phyloP scores from a whole-genome alignment of 352 stramenopile species.

The Pelagophyceae sp. region DNA sequence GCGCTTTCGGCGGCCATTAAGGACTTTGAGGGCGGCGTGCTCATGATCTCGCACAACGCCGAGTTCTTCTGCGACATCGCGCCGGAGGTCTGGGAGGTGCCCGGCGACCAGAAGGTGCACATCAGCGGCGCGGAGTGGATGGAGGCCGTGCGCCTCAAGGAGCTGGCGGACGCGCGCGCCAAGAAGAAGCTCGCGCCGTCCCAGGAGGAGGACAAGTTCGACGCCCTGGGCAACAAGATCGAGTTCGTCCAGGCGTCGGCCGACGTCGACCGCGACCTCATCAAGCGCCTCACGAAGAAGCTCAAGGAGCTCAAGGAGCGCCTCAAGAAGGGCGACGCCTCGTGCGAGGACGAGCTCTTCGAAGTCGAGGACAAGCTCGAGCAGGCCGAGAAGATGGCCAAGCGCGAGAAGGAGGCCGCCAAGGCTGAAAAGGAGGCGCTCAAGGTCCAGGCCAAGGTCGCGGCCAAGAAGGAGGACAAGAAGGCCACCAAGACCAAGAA shows the following conservation, averaged over 20 bases:
- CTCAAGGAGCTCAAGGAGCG: constrained; percentile 19
- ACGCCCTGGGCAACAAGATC: constrained; percentile 15
- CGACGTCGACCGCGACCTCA: constrained; percentile 9
- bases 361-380: constrained; percentile 8
- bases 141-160: constrained; percentile 52
- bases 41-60: constrained; percentile 68
- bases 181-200: constrained; percentile 14
- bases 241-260: neutral
- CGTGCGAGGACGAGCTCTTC: neutral
- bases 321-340: constrained; percentile 16
- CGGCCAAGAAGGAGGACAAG: constrained; percentile 5
- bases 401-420: constrained; percentile 12
- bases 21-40: constrained; percentile 55
- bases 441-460: constrained; percentile 3
- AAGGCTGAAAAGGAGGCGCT: constrained; percentile 10
- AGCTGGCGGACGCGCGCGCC: constrained; percentile 51
- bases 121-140: constrained; percentile 71
- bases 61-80: constrained; percentile 54
- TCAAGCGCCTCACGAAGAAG: constrained; percentile 7
- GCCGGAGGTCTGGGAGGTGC: constrained; percentile 52
- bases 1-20: constrained; percentile 71
- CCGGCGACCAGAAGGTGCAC: constrained; percentile 58
- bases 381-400: neutral
- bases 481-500: neutral
- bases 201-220: constrained; percentile 16